Evolutionary conservation across 305 asterid genomes (phyloP).

Genomic region (Fraxinus sp.): DNA sequence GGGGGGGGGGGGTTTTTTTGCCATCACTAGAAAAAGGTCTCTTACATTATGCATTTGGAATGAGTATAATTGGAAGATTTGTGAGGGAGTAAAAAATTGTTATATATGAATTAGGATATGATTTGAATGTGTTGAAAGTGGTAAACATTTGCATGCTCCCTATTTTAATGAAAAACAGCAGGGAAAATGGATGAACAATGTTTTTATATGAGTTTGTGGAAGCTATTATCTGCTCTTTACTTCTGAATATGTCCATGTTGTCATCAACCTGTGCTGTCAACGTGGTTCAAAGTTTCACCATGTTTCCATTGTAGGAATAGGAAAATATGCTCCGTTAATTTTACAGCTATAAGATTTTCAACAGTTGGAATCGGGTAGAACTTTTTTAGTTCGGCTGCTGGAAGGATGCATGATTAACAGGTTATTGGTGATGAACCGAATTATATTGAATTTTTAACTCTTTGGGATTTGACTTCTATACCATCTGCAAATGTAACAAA

Average conservation of each 20-base stretch:
- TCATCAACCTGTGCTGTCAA: neutral
- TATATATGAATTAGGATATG: neutral
- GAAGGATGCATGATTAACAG: neutral
- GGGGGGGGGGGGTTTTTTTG: no score
- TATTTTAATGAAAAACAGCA: neutral
- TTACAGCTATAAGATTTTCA: neutral
- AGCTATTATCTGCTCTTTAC: neutral
- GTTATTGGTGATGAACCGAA: neutral
- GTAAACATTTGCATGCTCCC: neutral
- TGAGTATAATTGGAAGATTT: neutral
- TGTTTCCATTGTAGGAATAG: neutral
- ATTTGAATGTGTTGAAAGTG: neutral
- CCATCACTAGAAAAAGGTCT: neutral
- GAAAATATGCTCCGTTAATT: neutral
- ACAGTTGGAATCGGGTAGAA: neutral
- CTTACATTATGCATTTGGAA: neutral
- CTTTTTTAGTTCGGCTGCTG: neutral
- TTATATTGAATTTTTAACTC: neutral
- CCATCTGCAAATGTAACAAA: neutral
- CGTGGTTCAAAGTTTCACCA: neutral
- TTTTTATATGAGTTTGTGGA: neutral
- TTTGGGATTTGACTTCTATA: neutral
- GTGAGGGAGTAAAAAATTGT: neutral
- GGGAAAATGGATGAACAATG: neutral
- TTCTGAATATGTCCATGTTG: neutral